phyloP scores from a whole-genome alignment of 495 filamentous ascomycete genomes.

The Daldinia vernicosa region DNA sequence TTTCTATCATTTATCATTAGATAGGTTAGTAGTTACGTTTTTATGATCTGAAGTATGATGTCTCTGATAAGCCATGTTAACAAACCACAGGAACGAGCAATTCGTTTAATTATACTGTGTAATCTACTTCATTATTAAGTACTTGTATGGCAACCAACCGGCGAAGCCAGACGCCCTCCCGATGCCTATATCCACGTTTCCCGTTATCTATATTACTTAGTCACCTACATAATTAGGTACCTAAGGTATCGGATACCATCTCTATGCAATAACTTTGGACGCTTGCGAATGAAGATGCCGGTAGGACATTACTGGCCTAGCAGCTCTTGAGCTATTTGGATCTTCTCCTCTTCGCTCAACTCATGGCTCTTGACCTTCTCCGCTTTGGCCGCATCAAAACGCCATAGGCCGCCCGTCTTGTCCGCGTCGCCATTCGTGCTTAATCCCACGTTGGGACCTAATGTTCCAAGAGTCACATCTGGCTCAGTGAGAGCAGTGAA shows the following conservation, averaged over 20 bases:
- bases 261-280: constrained; percentile 12
- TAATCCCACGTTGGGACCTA: constrained; percentile 67
- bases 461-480: constrained; percentile 64
- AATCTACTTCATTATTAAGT: constrained; percentile 2
- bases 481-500: constrained; percentile 68
- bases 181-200: not conserved
- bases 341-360: constrained; percentile 52
- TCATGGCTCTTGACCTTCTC: constrained; percentile 52
- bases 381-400: constrained; percentile 76
- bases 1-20: too few species aligned
- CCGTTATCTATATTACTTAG: constrained; percentile 4
- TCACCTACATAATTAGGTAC: not conserved
- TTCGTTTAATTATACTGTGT: constrained; percentile 22
- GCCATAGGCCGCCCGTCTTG: constrained; percentile 89
- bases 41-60: not conserved
- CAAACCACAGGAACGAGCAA: not conserved
- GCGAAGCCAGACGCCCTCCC: constrained; percentile 1
- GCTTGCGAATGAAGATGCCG: not conserved
- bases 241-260: constrained; percentile 2
- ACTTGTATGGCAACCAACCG: not conserved
- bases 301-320: constrained; percentile 50
- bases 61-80: not conserved
- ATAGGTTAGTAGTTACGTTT: too few species aligned
- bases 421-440: constrained; percentile 69
- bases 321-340: constrained; percentile 50